A percentile compares a stretch with the other conserved stretches of the same genome.
These are phyloP conservation scores for Coelastrella sp. DNA, from an alignment of 139 green algal genomes.

Conservation along the genomic window DNA sequence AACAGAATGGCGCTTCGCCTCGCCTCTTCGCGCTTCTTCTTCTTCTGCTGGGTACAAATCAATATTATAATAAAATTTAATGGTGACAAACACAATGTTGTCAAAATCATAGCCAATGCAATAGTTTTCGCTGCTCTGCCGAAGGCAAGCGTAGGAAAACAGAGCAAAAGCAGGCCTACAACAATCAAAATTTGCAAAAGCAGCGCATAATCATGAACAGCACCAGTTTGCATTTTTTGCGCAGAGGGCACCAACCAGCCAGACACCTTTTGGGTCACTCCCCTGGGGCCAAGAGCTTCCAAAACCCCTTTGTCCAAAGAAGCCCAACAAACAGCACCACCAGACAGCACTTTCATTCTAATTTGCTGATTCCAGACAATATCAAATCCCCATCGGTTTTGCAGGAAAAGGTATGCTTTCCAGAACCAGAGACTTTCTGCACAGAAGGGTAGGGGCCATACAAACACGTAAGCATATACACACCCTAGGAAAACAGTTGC, in stretches of 20 bases:
- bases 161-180: slow-evolving; percentile 35
- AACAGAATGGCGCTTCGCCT: too few relatives aligned
- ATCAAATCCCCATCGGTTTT: slow-evolving; percentile 34
- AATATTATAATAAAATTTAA: neutral
- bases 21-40: too few relatives aligned
- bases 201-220: slow-evolving; percentile 40
- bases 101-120: slow-evolving; percentile 4
- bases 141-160: neutral
- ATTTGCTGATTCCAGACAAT: slow-evolving; percentile 24
- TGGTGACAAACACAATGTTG: slow-evolving; percentile 18
- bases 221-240: slow-evolving; percentile 44
- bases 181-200: slow-evolving; percentile 44
- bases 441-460: slow-evolving; percentile 17
- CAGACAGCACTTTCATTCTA: neutral
- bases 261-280: slow-evolving; percentile 28
- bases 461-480: slow-evolving; percentile 21
- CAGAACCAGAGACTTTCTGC: slow-evolving; percentile 13
- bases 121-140: neutral
- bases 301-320: slow-evolving; percentile 42
- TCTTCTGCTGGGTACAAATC: neutral
- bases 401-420: slow-evolving; percentile 23
- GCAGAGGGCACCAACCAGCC: slow-evolving; percentile 30
- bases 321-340: neutral
- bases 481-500: slow-evolving; percentile 9
- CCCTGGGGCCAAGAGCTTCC: slow-evolving; percentile 16